Evolutionary conservation across 148 eudicot species (phyloP).

Genomic region (Vaccinium corymbosum): DNA sequence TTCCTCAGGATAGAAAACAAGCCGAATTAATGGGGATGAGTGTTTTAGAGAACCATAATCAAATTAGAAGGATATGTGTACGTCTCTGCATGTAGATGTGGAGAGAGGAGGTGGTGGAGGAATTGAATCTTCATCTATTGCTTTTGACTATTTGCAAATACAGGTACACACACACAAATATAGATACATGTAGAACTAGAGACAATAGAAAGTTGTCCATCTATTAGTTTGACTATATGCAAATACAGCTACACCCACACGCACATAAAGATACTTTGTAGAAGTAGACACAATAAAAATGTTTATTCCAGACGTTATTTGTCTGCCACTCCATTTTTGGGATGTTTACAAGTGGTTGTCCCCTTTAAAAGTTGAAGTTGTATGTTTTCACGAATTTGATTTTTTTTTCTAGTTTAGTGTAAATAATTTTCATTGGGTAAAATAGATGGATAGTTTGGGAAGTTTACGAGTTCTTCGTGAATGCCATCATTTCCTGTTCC

Average conservation of each 20-base stretch:
- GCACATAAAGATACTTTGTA: neutral
- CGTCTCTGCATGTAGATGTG: neutral
- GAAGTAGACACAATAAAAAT: neutral
- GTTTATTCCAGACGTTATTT: neutral
- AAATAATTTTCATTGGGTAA: neutral
- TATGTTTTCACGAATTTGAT: neutral
- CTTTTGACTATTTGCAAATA: neutral
- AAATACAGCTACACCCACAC: neutral
- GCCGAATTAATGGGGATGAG: neutral
- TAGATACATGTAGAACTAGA: neutral
- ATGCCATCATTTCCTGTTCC: neutral
- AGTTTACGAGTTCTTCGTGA: neutral
- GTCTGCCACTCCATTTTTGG: neutral
- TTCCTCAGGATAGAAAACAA: neutral
- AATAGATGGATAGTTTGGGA: neutral
- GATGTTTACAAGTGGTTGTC: neutral
- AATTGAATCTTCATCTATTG: neutral
- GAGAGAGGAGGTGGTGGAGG: neutral
- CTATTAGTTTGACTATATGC: neutral
- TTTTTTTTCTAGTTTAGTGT: neutral
- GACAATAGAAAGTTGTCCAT: neutral
- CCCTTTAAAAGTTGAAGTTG: neutral
- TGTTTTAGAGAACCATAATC: conserved; percentile 2
- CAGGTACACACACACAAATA: neutral
- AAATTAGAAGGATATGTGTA: neutral